Evolutionary conservation across 352 stramenopile species (phyloP), one percentile per base, ranked within the genome.

Genomic region (Pythium brassicae): DNA sequence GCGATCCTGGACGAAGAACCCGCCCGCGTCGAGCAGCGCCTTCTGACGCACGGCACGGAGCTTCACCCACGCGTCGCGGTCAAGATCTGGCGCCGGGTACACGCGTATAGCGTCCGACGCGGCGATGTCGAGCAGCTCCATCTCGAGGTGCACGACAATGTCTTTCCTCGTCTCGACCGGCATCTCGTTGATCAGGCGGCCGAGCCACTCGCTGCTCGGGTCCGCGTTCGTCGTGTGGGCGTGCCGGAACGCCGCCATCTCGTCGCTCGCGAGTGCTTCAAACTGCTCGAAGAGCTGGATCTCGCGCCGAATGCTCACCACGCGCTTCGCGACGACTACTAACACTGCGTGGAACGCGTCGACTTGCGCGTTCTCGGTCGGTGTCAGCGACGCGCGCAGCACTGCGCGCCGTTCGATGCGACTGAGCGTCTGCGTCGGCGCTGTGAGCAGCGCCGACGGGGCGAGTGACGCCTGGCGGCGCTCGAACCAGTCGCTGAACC

Each of bases 271-370:
- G 19, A 90, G 65, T 14, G 47, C 51, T 55, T 90, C 80, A 37
- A 80, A 88, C 10, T 77, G 62, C 39, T 90, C 80, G 48, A 90
- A 82, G 20, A 82, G 67, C 14, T 57, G 55, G 11, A 90, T 83
- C 55, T 88, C 80, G 3, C 57, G 63, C 26, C 85, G 55, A 12
- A 87, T 77, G 17, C 52, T 67, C 15, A 83, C 69, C 6, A 87
- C 55, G 7, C 77, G 69, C 45, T 85, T 83, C 66, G 84, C 77
- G 10, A 88, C 53, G 8, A 80, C 49, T 4, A 71, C 62, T 6
- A 90, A 44, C 11, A 83, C 76, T 4, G 55, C 56, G 46, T 85
- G 65, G n/a, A 90, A 73, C 4, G 71, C 71, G 44, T 88, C 77
- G 20, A 90, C 61, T 42, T 90, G 80, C 5, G 60, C 58, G 39